These are phyloP conservation scores for Scutellaria baicalensis DNA, from an alignment of 257 asterid genomes.

Conservation along the genomic window DNA sequence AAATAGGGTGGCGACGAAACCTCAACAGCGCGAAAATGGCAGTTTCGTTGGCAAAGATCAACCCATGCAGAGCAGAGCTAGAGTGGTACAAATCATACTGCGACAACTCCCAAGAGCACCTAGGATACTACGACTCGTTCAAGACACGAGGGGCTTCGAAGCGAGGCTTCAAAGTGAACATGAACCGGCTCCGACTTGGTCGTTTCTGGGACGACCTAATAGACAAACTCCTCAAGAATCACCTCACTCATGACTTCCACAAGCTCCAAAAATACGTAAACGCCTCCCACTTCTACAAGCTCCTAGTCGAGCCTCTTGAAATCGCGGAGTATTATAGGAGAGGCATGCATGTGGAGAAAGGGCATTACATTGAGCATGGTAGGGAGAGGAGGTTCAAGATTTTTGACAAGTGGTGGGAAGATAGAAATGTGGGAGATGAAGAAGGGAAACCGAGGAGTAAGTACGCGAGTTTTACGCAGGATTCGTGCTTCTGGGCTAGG, in stretches of 20 bases:
- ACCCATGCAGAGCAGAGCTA: constrained; percentile 62
- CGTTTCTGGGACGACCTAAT: constrained; percentile 63
- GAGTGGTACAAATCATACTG: constrained; percentile 74
- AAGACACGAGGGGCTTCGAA: constrained; percentile 57
- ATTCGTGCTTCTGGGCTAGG: constrained; percentile 85
- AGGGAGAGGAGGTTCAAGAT: constrained; percentile 64
- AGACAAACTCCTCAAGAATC: constrained; percentile 51
- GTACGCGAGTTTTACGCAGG: constrained; percentile 72
- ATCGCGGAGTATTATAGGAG: constrained; percentile 72
- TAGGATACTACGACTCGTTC: constrained; percentile 88
- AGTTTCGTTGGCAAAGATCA: constrained; percentile 43
- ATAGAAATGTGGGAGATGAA: constrained; percentile 36
- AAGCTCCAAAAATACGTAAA: constrained; percentile 58
- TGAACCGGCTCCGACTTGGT: constrained; percentile 50
- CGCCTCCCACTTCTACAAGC: constrained; percentile 65
- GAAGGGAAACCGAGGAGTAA: constrained; percentile 47
- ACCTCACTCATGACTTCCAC: constrained; percentile 75
- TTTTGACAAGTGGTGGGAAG: constrained; percentile 90
- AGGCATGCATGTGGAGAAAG: constrained; percentile 54
- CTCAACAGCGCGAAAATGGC: constrained; percentile 73
- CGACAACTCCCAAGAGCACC: constrained; percentile 52
- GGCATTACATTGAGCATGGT: constrained; percentile 74
- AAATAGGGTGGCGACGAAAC: constrained; percentile 56
- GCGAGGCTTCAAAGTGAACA: constrained; percentile 41
- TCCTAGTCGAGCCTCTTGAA: constrained; percentile 84